phyloP scores from a whole-genome alignment of 495 filamentous ascomycete species.

The Pseudoneurospora amorphoporcata region DNA sequence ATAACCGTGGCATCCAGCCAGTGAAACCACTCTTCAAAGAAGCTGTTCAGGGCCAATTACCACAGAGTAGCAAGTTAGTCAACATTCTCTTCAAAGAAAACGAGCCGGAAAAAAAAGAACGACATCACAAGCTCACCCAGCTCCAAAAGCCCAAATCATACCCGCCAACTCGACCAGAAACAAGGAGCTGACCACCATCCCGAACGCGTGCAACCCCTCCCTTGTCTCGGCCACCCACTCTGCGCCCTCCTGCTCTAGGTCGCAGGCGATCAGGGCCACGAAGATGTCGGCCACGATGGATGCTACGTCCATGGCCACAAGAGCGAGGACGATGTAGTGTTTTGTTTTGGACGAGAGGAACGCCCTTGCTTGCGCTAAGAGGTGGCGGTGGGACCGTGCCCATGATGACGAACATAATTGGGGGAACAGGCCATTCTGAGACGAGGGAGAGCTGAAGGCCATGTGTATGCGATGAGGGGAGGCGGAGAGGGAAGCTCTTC shows the following conservation, averaged over 20 bases:
- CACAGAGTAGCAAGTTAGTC: background rate
- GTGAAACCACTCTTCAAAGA: conserved; percentile 52
- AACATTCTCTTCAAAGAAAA: background rate
- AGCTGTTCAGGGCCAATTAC: conserved; percentile 25
- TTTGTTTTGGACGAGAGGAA: conserved; percentile 45
- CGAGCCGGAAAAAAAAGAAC: background rate
- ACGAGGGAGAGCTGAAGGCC: background rate
- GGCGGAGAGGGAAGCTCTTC: background rate
- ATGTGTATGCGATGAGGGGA: background rate
- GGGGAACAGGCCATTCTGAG: background rate
- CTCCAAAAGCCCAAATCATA: conserved; percentile 47
- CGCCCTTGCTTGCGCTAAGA: conserved; percentile 5
- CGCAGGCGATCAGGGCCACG: conserved; percentile 50
- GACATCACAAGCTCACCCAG: conserved; percentile 27
- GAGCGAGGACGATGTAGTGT: conserved; percentile 45
- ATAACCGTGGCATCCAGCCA: conserved; percentile 55
- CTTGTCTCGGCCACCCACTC: conserved; percentile 27
- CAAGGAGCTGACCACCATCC: conserved; percentile 45
- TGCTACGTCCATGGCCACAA: conserved; percentile 47
- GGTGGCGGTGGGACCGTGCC: background rate
- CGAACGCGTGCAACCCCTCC: conserved; percentile 23
- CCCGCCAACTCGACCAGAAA: conserved; percentile 51
- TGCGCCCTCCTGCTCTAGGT: conserved; percentile 28
- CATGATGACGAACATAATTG: background rate
- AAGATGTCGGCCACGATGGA: conserved; percentile 55